These are phyloP conservation scores for Nicotiana paniculata DNA, from an alignment of 257 asterid genomes.

Conservation along the genomic window DNA sequence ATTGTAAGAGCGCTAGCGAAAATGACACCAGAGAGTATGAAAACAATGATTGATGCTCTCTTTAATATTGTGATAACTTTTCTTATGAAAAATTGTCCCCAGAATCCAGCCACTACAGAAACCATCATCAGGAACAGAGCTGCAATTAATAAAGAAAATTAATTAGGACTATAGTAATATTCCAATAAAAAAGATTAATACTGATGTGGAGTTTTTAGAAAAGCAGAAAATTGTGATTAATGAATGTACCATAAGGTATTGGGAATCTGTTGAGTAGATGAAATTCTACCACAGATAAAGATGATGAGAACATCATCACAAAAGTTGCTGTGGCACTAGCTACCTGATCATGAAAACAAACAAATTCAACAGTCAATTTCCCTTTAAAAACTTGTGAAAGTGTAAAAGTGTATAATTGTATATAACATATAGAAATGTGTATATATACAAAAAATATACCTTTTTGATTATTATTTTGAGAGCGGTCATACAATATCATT, in stretches of 20 bases:
- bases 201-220: neutral
- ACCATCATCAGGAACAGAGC: slow-evolving; percentile 75
- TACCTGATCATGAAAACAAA: slow-evolving; percentile 36
- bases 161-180: neutral
- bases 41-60: slow-evolving; percentile 81
- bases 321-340: slow-evolving; percentile 97
- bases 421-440: too few species aligned
- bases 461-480: too few species aligned
- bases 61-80: slow-evolving; percentile 47
- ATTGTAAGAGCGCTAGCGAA: slow-evolving; percentile 89
- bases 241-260: slow-evolving; percentile 61
- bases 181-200: neutral
- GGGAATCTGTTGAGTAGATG: slow-evolving; percentile 92
- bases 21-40: slow-evolving; percentile 84
- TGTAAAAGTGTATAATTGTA: too few species aligned
- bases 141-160: slow-evolving; percentile 19
- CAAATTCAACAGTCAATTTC: neutral
- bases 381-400: too few species aligned
- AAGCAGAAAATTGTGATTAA: neutral
- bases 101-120: slow-evolving; percentile 85
- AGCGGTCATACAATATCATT: too few species aligned
- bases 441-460: too few species aligned
- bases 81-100: slow-evolving; percentile 84
- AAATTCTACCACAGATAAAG: slow-evolving; percentile 95
- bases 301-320: slow-evolving; percentile 98